Conservation (phyloP, 1,284 basidiomycete species). For the Ceratobasidium papillatum region DNA sequence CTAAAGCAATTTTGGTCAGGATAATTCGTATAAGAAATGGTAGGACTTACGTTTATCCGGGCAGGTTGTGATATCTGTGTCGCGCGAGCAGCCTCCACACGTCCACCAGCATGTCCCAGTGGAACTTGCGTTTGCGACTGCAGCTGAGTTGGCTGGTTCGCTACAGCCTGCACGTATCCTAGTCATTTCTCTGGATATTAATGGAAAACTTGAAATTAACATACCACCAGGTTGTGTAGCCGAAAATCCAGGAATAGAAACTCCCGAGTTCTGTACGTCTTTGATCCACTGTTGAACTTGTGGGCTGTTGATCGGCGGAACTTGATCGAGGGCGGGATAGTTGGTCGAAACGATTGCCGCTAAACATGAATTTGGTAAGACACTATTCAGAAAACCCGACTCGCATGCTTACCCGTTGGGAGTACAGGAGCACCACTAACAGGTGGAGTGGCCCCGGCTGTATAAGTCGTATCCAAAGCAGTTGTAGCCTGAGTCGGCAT, state of each 20-base stretch:
- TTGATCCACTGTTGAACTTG: constrained; percentile 78
- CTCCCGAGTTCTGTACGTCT: constrained; percentile 64
- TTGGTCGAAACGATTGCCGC: constrained; percentile 50
- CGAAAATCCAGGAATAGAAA: constrained; percentile 63
- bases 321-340: constrained; percentile 76
- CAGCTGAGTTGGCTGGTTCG: constrained; percentile 64
- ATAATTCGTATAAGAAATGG: constrained; percentile 40
- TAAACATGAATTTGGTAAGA: constrained; percentile 39
- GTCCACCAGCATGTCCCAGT: constrained; percentile 76
- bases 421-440: constrained; percentile 54
- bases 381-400: not conserved
- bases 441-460: constrained; percentile 57
- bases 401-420: constrained; percentile 49
- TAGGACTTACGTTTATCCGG: constrained; percentile 59
- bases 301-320: constrained; percentile 71
- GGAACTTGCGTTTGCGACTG: constrained; percentile 60
- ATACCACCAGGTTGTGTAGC: constrained; percentile 68
- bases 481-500: constrained; percentile 54
- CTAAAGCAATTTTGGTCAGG: not conserved
- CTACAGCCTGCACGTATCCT: constrained; percentile 62
- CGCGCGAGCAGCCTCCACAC: constrained; percentile 59
- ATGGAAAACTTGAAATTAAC: not conserved
- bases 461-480: constrained; percentile 54
- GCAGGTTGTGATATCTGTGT: constrained; percentile 60
- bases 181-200: not conserved